phyloP scores from a whole-genome alignment of 805 yeast species.

The Metschnikowia borealis region DNA sequence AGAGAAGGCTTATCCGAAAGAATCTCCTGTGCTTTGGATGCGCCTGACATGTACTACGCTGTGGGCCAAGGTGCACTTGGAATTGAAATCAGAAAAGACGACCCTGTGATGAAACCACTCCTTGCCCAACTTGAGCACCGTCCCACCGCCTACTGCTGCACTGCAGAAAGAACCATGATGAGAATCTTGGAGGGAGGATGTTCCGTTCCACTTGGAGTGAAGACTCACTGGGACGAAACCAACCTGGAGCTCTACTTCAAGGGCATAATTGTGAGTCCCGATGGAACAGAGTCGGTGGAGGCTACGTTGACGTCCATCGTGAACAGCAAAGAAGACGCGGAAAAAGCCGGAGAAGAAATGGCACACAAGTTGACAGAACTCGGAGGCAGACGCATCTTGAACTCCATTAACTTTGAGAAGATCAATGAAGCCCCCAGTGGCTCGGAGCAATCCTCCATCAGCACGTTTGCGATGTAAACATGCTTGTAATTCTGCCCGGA shows the following conservation, averaged over 20 bases:
- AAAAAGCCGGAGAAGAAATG: constrained; percentile 60
- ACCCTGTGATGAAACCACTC: constrained; percentile 52
- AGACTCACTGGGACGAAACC: constrained; percentile 46
- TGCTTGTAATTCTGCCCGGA: not conserved
- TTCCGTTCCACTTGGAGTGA: constrained; percentile 94
- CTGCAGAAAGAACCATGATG: constrained; percentile 86
- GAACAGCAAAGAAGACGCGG: constrained; percentile 55
- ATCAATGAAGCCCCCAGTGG: constrained; percentile 40
- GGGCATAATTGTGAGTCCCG: constrained; percentile 79
- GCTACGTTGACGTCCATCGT: constrained; percentile 42
- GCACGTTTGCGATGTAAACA: constrained; percentile 3
- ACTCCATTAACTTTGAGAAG: constrained; percentile 69
- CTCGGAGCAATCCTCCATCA: constrained; percentile 3
- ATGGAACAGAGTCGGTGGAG: constrained; percentile 70
- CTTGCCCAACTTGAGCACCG: constrained; percentile 63
- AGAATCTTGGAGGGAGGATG: constrained; percentile 94
- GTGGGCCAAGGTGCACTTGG: constrained; percentile 99
- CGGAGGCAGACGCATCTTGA: constrained; percentile 84
- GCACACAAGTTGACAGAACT: constrained; percentile 62
- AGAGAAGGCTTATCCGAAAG: constrained; percentile 71
- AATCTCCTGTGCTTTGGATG: constrained; percentile 66
- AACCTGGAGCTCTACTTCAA: constrained; percentile 49
- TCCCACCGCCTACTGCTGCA: constrained; percentile 67
- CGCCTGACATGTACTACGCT: constrained; percentile 86
- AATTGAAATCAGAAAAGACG: constrained; percentile 76